phyloP scores from a whole-genome alignment of 108 stramenopile species.

The Schizochytrium sp. region DNA sequence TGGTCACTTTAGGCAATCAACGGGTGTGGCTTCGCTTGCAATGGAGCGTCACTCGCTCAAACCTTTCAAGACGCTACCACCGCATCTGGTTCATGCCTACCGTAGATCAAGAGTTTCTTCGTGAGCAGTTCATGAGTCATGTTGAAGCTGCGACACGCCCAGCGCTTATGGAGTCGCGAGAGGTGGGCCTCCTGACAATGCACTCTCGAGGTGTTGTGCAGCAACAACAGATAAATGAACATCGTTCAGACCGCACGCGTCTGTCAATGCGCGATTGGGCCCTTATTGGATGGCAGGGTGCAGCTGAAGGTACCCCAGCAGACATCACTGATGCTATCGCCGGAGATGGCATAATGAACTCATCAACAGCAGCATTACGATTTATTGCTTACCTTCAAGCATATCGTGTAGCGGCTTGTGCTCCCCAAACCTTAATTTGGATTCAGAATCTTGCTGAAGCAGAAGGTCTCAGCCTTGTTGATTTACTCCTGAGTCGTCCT shows the following conservation, averaged over 20 bases:
- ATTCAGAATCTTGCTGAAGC: neutral
- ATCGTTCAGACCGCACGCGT: neutral
- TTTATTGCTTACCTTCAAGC: neutral
- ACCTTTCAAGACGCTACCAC: neutral
- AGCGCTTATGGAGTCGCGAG: neutral
- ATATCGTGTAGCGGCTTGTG: conserved; percentile 4
- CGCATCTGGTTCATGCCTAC: conserved; percentile 33
- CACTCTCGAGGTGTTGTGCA: neutral
- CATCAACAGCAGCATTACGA: neutral
- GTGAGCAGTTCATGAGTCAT: neutral
- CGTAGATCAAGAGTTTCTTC: conserved; percentile 4
- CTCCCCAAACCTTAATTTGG: neutral
- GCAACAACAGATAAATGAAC: neutral
- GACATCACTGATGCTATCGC: neutral
- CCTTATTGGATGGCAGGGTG: conserved; percentile 15
- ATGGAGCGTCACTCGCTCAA: conserved; percentile 13
- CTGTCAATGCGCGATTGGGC: conserved; percentile 11
- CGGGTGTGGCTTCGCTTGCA: conserved; percentile 3
- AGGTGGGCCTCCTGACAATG: neutral
- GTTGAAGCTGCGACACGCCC: conserved; percentile 16
- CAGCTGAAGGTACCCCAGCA: conserved; percentile 4
- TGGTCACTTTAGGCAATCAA: neutral
- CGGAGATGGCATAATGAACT: neutral
- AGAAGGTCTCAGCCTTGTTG: neutral
- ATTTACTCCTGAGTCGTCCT: neutral